These are phyloP conservation scores for Phytophthora nicotianae DNA, from an alignment of 352 stramenopile species.

Conservation along the genomic window DNA sequence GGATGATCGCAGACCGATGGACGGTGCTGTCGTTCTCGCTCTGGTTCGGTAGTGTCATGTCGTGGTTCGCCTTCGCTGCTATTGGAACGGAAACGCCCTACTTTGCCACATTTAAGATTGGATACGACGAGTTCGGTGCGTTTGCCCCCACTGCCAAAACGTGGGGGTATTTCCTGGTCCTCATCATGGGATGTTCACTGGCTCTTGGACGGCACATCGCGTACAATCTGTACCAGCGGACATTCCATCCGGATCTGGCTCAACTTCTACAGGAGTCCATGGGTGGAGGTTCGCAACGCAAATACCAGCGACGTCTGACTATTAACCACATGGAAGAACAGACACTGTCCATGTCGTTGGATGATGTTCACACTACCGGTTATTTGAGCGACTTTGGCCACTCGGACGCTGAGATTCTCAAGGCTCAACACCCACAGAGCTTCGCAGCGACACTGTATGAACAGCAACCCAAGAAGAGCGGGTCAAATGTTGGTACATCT, in stretches of 20 bases:
- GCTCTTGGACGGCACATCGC: slow-evolving; percentile 74
- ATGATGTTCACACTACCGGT: slow-evolving; percentile 62
- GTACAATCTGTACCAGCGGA: slow-evolving; percentile 83
- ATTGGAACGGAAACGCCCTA: slow-evolving; percentile 62
- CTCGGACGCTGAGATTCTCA: slow-evolving; percentile 54
- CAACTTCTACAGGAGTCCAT: slow-evolving; percentile 78
- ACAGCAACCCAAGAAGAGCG: slow-evolving; percentile 31
- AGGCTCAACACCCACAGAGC: slow-evolving; percentile 32
- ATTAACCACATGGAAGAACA: slow-evolving; percentile 79
- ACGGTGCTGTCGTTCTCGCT: slow-evolving; percentile 62
- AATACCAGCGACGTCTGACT: slow-evolving; percentile 59
- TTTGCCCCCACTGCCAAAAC: slow-evolving; percentile 64
- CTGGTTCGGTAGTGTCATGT: slow-evolving; percentile 69
- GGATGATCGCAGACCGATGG: slow-evolving; percentile 83
- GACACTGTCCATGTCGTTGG: slow-evolving; percentile 77
- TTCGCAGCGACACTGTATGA: slow-evolving; percentile 33
- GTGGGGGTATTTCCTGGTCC: slow-evolving; percentile 65
- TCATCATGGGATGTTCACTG: slow-evolving; percentile 72
- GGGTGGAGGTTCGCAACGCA: slow-evolving; percentile 26
- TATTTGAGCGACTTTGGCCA: slow-evolving; percentile 56
- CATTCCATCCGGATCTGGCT: slow-evolving; percentile 71
- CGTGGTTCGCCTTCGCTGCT: slow-evolving; percentile 70
- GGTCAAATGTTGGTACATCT: slow-evolving; percentile 13
- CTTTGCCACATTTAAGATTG: slow-evolving; percentile 71
- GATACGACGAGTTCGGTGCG: slow-evolving; percentile 79